phyloP scores from a whole-genome alignment of 2,329 filamentous ascomycete species.

The Blastomyces emzantsi region DNA sequence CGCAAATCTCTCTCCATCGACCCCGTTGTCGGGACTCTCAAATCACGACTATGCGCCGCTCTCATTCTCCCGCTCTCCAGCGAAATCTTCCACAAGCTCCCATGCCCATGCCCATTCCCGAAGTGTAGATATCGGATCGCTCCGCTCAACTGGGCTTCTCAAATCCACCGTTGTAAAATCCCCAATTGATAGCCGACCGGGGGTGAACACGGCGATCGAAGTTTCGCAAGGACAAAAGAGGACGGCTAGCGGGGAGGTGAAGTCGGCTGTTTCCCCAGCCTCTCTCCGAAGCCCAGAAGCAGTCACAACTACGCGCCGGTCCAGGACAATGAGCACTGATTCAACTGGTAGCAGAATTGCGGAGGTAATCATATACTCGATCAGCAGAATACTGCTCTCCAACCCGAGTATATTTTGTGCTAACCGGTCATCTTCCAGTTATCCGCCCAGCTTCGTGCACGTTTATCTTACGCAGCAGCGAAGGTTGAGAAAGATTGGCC shows the following conservation, averaged over 20 bases:
- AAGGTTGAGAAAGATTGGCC: conserved; percentile 91
- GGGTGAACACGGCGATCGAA: conserved; percentile 7
- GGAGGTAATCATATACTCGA: conserved; percentile 57
- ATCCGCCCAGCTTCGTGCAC: conserved; percentile 69
- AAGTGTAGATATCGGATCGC: background rate
- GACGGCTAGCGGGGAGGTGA: conserved; percentile 66
- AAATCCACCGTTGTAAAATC: conserved; percentile 16
- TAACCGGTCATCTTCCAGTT: conserved; percentile 42
- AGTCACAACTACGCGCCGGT: conserved; percentile 44
- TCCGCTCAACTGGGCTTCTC: conserved; percentile 9
- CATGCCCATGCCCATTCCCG: conserved; percentile 2
- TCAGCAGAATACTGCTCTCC: conserved; percentile 2
- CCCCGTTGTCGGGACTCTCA: conserved; percentile 14
- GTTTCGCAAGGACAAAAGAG: conserved; percentile 52
- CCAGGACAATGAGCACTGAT: conserved; percentile 62
- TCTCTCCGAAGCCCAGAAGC: conserved; percentile 23
- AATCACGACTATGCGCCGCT: background rate
- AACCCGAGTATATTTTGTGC: conserved; percentile 11
- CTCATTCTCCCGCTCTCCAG: background rate
- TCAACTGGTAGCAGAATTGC: conserved; percentile 62
- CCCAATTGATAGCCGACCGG: conserved; percentile 14
- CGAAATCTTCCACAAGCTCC: conserved; percentile 2
- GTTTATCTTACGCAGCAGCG: conserved; percentile 85
- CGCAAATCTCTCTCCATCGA: conserved; percentile 14
- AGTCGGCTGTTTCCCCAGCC: conserved; percentile 34